Percentiles rank a stretch among this genome's conserved stretches.
Evolutionary conservation across 2,329 filamentous ascomycete genomes (phyloP).

Genomic region (Aspergillus sp.): DNA sequence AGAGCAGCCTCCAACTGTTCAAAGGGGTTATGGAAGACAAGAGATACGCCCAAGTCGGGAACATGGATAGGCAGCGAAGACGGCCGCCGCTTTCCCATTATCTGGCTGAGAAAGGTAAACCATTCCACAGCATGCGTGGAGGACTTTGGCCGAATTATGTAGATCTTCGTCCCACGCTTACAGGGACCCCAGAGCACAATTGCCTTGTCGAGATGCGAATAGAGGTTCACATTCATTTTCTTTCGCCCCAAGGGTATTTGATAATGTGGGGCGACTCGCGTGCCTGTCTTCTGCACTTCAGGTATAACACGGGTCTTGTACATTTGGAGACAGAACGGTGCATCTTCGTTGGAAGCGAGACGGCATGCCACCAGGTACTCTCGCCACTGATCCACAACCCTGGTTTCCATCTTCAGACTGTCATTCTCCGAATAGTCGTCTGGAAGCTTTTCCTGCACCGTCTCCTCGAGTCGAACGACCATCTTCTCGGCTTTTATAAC

Average conservation of each 20-base stretch:
- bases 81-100: slow-evolving; percentile 60
- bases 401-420: slow-evolving; percentile 60
- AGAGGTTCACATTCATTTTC: slow-evolving; percentile 61
- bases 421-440: slow-evolving; percentile 66
- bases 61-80: slow-evolving; percentile 62
- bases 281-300: slow-evolving; percentile 56
- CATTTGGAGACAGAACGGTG: slow-evolving; percentile 60
- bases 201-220: slow-evolving; percentile 67
- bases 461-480: slow-evolving; percentile 64
- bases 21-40: slow-evolving; percentile 64
- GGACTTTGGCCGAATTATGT: slow-evolving; percentile 64
- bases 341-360: slow-evolving; percentile 56
- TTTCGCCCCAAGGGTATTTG: slow-evolving; percentile 60
- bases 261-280: slow-evolving; percentile 57
- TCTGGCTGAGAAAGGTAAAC: slow-evolving; percentile 66
- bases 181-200: slow-evolving; percentile 63
- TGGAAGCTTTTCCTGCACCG: slow-evolving; percentile 53
- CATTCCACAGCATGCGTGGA: slow-evolving; percentile 65
- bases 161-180: slow-evolving; percentile 59
- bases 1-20: slow-evolving; percentile 45
- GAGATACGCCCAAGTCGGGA: slow-evolving; percentile 62
- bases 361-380: slow-evolving; percentile 66
- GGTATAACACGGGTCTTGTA: slow-evolving; percentile 66
- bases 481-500: slow-evolving; percentile 70
- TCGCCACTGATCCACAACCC: slow-evolving; percentile 64